These are phyloP conservation scores for Lycium ferocissimum DNA, from an alignment of 257 asterid genomes.

Conservation along the genomic window DNA sequence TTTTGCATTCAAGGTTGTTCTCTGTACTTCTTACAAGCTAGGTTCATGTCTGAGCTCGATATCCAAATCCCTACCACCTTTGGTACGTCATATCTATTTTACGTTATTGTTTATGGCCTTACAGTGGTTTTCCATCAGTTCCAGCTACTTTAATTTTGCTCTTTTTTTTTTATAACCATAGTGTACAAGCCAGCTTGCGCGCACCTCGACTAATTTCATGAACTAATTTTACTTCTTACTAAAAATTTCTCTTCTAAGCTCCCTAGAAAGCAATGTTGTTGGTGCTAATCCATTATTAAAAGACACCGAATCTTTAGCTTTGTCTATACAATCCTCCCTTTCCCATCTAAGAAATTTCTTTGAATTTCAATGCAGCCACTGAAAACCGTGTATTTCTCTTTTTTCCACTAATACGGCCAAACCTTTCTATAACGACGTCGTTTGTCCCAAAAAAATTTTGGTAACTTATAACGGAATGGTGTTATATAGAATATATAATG, in stretches of 20 bases:
- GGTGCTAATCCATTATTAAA: background rate
- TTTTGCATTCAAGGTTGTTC: slow-evolving; percentile 23
- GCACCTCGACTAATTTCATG: too few species aligned
- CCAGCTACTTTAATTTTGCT: too few species aligned
- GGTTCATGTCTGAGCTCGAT: slow-evolving; percentile 34
- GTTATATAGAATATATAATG: too few species aligned
- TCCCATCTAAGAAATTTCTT: background rate
- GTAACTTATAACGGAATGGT: too few species aligned
- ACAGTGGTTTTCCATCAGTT: background rate
- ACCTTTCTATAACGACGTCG: too few species aligned
- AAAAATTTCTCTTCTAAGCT: background rate
- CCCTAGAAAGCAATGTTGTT: background rate
- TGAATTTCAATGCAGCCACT: background rate
- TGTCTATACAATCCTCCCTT: background rate
- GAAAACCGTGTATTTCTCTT: background rate
- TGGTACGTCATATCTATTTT: slow-evolving; percentile 20
- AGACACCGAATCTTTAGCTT: too few species aligned
- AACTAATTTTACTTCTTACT: background rate
- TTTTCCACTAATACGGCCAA: background rate
- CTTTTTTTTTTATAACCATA: too few species aligned
- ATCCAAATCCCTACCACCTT: slow-evolving; percentile 29
- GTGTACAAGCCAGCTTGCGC: too few species aligned
- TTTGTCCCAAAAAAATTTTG: too few species aligned
- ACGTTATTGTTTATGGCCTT: background rate
- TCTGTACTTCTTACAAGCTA: slow-evolving; percentile 16